phyloP scores from a whole-genome alignment of 1,284 basidiomycete species.

The Leccinum ponderosum region DNA sequence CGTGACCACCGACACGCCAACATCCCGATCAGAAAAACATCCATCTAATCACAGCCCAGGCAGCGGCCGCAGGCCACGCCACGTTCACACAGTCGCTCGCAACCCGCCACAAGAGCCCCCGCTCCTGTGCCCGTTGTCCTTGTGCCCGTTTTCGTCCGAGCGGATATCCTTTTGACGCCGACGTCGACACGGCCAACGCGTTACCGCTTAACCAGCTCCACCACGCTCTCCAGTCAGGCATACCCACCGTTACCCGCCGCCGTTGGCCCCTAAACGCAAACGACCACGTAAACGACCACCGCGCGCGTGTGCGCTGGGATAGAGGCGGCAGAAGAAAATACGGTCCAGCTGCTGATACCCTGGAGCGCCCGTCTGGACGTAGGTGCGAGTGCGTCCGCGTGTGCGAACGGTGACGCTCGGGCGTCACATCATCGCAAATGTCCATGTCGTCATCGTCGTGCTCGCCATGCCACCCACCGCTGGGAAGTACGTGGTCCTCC shows the following conservation, averaged over 20 bases:
- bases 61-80: constrained; percentile 27
- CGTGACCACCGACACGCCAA: background rate
- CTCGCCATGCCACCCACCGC: constrained; percentile 20
- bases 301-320: constrained; percentile 16
- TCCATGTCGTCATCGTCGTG: constrained; percentile 14
- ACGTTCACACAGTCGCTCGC: constrained; percentile 25
- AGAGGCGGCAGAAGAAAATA: constrained; percentile 30
- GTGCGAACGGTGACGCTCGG: background rate
- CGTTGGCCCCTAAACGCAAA: constrained; percentile 45
- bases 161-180: background rate
- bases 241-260: constrained; percentile 40
- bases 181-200: background rate
- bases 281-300: constrained; percentile 33
- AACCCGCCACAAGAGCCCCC: constrained; percentile 25
- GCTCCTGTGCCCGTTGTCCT: background rate
- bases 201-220: constrained; percentile 7
- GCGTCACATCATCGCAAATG: background rate
- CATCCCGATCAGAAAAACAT: constrained; percentile 23
- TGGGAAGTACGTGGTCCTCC: constrained; percentile 38
- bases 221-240: constrained; percentile 32
- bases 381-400: background rate
- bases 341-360: background rate
- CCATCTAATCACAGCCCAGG: constrained; percentile 34
- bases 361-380: background rate
- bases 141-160: background rate